These are phyloP conservation scores for Teratosphaeria destructans DNA, from an alignment of 2,329 filamentous ascomycete species.

Conservation along the genomic window DNA sequence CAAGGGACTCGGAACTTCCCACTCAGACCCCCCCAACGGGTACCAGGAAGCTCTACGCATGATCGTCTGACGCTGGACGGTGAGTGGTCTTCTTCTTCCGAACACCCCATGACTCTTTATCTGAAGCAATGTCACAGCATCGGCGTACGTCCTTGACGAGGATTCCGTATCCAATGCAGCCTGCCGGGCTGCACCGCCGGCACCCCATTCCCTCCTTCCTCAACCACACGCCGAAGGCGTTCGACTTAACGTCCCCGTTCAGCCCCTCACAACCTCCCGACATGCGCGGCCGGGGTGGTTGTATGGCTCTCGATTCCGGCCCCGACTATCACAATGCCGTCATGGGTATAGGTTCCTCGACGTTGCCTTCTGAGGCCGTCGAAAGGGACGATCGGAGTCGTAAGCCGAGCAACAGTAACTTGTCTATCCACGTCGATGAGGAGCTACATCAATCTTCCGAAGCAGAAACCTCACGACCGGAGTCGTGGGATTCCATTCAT, in stretches of 20 bases:
- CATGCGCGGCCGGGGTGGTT: conserved; percentile 13
- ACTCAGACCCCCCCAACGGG: conserved; percentile 1
- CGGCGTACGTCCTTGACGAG: conserved; percentile 8
- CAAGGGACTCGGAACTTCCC: not conserved
- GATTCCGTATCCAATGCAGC: conserved; percentile 25
- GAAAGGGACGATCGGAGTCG: conserved; percentile 11
- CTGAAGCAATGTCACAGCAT: conserved; percentile 13
- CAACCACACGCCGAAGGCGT: conserved; percentile 25
- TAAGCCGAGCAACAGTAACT: conserved; percentile 16
- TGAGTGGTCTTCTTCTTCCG: not conserved
- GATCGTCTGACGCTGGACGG: not conserved
- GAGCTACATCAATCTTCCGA: conserved; percentile 3
- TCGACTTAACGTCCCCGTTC: conserved; percentile 17
- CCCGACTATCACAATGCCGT: conserved; percentile 14
- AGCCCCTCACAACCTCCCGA: conserved; percentile 20
- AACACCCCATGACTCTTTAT: conserved; percentile 8
- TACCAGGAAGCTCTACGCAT: not conserved
- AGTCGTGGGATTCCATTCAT: conserved; percentile 20
- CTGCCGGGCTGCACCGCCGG: conserved; percentile 21
- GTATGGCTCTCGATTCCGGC: conserved; percentile 11
- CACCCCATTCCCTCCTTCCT: conserved; percentile 19
- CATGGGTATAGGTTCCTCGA: conserved; percentile 22
- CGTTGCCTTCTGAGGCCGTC: conserved; percentile 1
- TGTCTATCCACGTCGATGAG: conserved; percentile 19
- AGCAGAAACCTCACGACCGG: conserved; percentile 4